Evolutionary conservation across 768 basidiomycete species (phyloP).

Genomic region (Calocybe cyanea): DNA sequence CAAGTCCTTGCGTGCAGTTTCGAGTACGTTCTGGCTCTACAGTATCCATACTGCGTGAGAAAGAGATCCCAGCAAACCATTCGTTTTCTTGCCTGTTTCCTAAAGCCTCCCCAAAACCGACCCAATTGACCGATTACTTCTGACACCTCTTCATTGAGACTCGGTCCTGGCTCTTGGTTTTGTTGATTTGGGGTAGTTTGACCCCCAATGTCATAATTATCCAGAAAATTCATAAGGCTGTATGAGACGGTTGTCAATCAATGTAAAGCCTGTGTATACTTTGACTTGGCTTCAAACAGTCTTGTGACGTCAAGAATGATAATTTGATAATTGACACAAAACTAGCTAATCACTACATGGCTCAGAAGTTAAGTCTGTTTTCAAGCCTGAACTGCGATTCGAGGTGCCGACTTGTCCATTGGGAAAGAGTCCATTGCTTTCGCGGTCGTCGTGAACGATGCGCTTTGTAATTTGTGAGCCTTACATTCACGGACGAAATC

Average conservation of each 20-base stretch:
- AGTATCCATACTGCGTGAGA: conserved; percentile 3
- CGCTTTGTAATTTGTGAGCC: conserved; percentile 40
- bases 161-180: conserved; percentile 45
- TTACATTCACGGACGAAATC: conserved; percentile 86
- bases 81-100: conserved; percentile 65
- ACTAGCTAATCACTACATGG: conserved; percentile 6
- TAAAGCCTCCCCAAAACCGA: conserved; percentile 87
- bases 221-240: conserved; percentile 68
- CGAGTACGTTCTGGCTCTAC: conserved; percentile 56
- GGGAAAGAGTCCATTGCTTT: background rate
- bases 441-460: conserved; percentile 7
- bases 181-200: conserved; percentile 43
- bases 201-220: conserved; percentile 58
- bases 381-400: conserved; percentile 14
- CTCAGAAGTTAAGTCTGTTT: conserved; percentile 9
- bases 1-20: conserved; percentile 71
- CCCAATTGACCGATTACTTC: conserved; percentile 87
- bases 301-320: conserved; percentile 5
- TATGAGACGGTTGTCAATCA: background rate
- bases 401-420: conserved; percentile 7
- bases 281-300: conserved; percentile 3
- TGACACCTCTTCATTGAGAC: conserved; percentile 81
- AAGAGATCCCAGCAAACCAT: background rate
- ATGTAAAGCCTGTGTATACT: background rate
- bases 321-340: background rate